Evolutionary conservation across 2,329 filamentous ascomycete genomes (phyloP).

Genomic region (Periconia digitata): DNA sequence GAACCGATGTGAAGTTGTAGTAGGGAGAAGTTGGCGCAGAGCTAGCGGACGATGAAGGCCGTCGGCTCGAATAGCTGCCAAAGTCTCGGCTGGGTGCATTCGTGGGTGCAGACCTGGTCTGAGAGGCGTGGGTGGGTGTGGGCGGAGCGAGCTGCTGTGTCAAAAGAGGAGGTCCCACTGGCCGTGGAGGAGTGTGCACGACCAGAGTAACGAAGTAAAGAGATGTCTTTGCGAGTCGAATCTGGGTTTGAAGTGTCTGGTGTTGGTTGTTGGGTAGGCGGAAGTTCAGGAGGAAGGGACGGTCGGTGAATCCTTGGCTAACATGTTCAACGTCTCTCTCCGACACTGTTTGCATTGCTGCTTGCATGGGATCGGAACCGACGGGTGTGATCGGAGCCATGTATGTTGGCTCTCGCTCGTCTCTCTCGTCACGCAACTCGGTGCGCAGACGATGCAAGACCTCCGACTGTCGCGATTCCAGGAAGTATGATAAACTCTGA

Average conservation of each 20-base stretch:
- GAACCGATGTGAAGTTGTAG: conserved; percentile 36
- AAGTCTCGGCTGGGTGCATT: conserved; percentile 27
- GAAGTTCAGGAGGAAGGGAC: conserved; percentile 45
- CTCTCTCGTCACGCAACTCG: conserved; percentile 50
- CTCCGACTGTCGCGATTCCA: conserved; percentile 45
- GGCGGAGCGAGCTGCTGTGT: conserved; percentile 38
- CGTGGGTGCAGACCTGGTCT: conserved; percentile 31
- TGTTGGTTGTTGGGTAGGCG: conserved; percentile 35
- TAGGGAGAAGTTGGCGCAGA: conserved; percentile 39
- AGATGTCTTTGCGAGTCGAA: conserved; percentile 46
- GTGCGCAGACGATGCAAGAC: conserved; percentile 48
- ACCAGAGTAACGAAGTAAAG: conserved; percentile 51
- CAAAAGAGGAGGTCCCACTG: conserved; percentile 31
- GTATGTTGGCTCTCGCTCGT: conserved; percentile 51
- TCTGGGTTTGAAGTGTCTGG: conserved; percentile 38
- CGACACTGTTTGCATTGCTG: conserved; percentile 42
- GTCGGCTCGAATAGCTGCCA: conserved; percentile 26
- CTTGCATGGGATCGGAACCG: conserved; percentile 46
- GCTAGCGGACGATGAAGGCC: conserved; percentile 32
- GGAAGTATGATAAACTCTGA: conserved; percentile 47
- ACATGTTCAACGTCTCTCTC: conserved; percentile 49
- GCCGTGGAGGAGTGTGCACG: conserved; percentile 28
- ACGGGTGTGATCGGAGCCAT: conserved; percentile 52
- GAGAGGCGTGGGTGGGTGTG: conserved; percentile 28
- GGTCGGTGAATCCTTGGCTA: conserved; percentile 47